A percentile compares a stretch with the other conserved stretches of the same genome.
phyloP scores from a whole-genome alignment of 192 early-diverging fungal species.

The Coemansia sp. region DNA sequence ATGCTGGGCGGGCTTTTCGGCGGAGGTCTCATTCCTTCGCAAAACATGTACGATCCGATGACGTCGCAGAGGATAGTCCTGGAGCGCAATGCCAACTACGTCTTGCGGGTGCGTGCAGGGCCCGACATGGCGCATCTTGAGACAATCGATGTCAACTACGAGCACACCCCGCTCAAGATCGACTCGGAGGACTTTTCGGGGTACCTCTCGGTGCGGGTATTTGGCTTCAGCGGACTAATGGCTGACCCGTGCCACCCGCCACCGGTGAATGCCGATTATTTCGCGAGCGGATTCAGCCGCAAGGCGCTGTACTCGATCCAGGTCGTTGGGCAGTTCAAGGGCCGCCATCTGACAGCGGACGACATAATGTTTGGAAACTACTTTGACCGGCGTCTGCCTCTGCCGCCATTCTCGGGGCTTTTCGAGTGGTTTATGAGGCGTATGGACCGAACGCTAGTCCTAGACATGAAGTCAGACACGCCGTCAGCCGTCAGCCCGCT shows the following conservation, averaged over 20 bases:
- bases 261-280: conserved; percentile 46
- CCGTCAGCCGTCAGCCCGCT: conserved; percentile 52
- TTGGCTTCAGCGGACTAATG: conserved; percentile 54
- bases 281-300: conserved; percentile 52
- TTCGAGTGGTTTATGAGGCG: conserved; percentile 57
- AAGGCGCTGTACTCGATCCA: conserved; percentile 55
- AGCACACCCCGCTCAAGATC: conserved; percentile 47
- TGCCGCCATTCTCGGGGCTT: conserved; percentile 53
- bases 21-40: conserved; percentile 33
- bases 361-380: conserved; percentile 57
- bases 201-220: conserved; percentile 51
- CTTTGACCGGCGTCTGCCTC: conserved; percentile 51
- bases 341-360: conserved; percentile 41
- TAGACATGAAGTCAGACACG: conserved; percentile 54
- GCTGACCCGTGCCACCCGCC: conserved; percentile 53
- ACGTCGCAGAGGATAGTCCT: conserved; percentile 46
- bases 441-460: conserved; percentile 53
- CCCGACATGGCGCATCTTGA: conserved; percentile 44
- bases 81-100: conserved; percentile 54
- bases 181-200: conserved; percentile 47
- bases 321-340: conserved; percentile 47
- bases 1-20: conserved; percentile 55
- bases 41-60: conserved; percentile 50
- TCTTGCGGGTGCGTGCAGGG: conserved; percentile 52
- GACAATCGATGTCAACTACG: conserved; percentile 54